Conservation (phyloP, 495 filamentous ascomycete species). For the Hyaloscypha finlandica region DNA sequence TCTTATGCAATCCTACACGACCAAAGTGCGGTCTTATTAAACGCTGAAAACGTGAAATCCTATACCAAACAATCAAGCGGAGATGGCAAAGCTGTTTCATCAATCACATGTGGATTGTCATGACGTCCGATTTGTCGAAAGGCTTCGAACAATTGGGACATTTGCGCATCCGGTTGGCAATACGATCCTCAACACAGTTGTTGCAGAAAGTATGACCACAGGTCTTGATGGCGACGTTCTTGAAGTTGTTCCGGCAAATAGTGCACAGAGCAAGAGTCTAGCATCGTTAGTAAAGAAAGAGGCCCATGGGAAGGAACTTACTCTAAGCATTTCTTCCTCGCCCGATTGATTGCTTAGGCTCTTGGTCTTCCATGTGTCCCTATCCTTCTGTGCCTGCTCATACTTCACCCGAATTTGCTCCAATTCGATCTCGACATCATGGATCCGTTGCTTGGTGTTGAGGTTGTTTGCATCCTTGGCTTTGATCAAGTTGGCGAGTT, state of each 20-base stretch:
- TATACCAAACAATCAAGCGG: neutral
- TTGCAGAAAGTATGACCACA: slow-evolving; percentile 98
- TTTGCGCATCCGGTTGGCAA: slow-evolving; percentile 85
- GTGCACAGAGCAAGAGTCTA: slow-evolving; percentile 87
- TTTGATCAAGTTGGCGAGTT: slow-evolving; percentile 69
- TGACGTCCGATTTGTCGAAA: slow-evolving; percentile 86
- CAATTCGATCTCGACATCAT: slow-evolving; percentile 63
- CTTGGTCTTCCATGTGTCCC: slow-evolving; percentile 81
- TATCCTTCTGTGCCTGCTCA: slow-evolving; percentile 71
- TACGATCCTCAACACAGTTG: slow-evolving; percentile 82
- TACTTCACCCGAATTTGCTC: slow-evolving; percentile 72
- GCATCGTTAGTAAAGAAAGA: slow-evolving; percentile 39
- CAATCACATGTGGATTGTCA: slow-evolving; percentile 60
- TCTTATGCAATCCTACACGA: slow-evolving; percentile 34
- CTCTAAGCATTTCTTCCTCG: slow-evolving; percentile 80
- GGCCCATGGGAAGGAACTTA: slow-evolving; percentile 47
- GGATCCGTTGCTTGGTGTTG: slow-evolving; percentile 62
- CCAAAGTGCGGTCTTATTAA: slow-evolving; percentile 20
- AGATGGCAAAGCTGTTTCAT: neutral
- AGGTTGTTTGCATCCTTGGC: slow-evolving; percentile 70
- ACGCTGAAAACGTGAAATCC: slow-evolving; percentile 9
- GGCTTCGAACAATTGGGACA: slow-evolving; percentile 90
- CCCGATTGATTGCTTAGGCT: slow-evolving; percentile 75
- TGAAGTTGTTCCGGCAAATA: slow-evolving; percentile 87
- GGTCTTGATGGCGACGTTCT: slow-evolving; percentile 87